Conservation (phyloP, 371 early-diverging fungal genomes). For the Lichtheimia ramosa region DNA sequence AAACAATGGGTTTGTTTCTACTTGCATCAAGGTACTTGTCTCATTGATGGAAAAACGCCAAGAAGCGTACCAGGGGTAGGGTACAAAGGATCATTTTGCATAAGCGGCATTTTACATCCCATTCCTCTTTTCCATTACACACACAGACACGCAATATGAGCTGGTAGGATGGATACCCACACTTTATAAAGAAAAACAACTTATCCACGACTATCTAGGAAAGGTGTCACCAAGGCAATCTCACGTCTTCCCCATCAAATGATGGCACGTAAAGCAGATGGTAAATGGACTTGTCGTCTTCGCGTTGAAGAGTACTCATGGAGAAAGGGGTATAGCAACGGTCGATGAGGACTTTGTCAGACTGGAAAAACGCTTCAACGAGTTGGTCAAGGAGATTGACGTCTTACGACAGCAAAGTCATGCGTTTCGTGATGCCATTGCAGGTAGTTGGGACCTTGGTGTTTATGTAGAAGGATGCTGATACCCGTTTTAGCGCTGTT, state of each 20-base stretch:
- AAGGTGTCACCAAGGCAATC: constrained; percentile 23
- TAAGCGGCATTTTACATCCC: too few species aligned
- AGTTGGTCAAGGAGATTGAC: constrained; percentile 52
- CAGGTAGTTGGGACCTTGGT: constrained; percentile 32
- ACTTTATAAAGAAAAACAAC: not conserved
- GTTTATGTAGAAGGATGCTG: not conserved
- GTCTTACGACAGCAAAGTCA: constrained; percentile 66
- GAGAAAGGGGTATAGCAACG: constrained; percentile 27
- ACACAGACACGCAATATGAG: too few species aligned
- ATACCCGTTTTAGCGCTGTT: constrained; percentile 45
- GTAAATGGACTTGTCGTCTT: constrained; percentile 14
- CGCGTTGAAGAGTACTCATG: not conserved
- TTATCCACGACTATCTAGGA: constrained; percentile 15
- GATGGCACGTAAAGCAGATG: constrained; percentile 39
- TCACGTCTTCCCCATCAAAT: constrained; percentile 36
- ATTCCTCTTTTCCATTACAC: too few species aligned
- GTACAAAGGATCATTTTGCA: too few species aligned
- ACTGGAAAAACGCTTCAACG: constrained; percentile 60
- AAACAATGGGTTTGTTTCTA: too few species aligned
- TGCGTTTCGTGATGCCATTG: constrained; percentile 75
- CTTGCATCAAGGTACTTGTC: too few species aligned
- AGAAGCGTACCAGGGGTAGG: too few species aligned
- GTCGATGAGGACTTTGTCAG: constrained; percentile 68
- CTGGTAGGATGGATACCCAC: too few species aligned
- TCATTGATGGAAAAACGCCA: too few species aligned